Evolutionary conservation across 2,329 filamentous ascomycete species (phyloP).

Genomic region (Fusarium foetens): DNA sequence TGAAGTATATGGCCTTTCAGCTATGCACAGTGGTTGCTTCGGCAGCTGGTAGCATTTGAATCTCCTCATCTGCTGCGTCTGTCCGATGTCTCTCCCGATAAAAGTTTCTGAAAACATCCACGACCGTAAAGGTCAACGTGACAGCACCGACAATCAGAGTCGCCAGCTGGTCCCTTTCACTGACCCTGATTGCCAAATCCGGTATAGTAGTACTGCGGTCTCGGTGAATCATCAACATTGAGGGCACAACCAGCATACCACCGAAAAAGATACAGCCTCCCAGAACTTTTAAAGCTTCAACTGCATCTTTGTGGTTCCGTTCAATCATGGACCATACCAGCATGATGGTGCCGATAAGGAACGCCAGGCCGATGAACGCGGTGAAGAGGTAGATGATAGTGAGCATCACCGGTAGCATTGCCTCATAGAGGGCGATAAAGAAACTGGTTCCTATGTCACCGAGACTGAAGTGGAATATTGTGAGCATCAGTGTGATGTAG

Average conservation of each 20-base stretch:
- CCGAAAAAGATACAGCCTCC: not conserved
- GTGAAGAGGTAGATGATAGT: not conserved
- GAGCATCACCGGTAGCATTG: not conserved
- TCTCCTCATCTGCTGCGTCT: not conserved
- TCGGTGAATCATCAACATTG: fast-evolving
- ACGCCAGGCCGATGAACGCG: not conserved
- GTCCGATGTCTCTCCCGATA: not conserved
- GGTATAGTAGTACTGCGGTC: not conserved
- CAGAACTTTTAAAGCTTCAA: not conserved
- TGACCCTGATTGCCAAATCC: not conserved
- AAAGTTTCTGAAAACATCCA: not conserved
- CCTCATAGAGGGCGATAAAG: not conserved
- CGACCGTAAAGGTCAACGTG: not conserved
- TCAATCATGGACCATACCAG: not conserved
- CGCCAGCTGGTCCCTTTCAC: conserved; percentile 19
- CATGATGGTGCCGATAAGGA: not conserved
- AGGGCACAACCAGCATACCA: not conserved
- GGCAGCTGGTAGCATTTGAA: not conserved
- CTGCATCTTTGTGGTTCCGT: not conserved
- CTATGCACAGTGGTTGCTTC: not conserved
- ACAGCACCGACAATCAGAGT: conserved; percentile 7
- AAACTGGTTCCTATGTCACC: not conserved
- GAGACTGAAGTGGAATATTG: conserved; percentile 6
- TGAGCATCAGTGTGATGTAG: not conserved
- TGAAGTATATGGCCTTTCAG: not conserved